Evolutionary conservation across 2,329 filamentous ascomycete genomes (phyloP).

Genomic region (Fusarium sp.): DNA sequence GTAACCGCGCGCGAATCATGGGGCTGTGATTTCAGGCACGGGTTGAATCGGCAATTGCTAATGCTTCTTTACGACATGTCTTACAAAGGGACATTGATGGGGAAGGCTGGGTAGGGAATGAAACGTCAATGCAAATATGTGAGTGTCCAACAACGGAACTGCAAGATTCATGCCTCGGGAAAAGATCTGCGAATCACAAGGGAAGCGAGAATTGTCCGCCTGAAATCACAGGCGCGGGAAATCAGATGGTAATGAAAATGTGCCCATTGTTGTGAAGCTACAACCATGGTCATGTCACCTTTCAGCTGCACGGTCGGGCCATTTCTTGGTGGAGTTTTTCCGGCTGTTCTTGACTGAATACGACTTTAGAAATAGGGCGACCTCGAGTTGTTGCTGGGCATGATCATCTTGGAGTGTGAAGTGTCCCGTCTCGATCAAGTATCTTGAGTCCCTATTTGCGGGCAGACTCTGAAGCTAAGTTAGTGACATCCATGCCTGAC

Average conservation of each 20-base stretch:
- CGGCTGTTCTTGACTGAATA: background rate
- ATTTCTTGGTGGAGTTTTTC: background rate
- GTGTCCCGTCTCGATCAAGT: background rate
- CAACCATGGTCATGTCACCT: background rate
- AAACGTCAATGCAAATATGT: background rate
- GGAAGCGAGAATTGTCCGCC: background rate
- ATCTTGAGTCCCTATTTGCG: background rate
- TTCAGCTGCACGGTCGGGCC: background rate
- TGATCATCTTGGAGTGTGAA: background rate
- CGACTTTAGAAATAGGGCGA: background rate
- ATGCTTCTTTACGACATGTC: background rate
- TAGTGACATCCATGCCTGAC: conserved; percentile 2
- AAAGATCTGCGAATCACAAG: conserved; percentile 4
- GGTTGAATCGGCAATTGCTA: background rate
- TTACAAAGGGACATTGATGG: background rate
- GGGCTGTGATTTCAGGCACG: background rate
- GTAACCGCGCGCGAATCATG: background rate
- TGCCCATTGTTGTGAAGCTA: conserved; percentile 4
- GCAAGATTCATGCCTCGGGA: background rate
- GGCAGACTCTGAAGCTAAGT: background rate
- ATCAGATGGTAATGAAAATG: conserved; percentile 3
- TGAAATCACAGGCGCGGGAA: conserved; percentile 3
- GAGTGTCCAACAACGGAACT: background rate
- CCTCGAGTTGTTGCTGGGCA: background rate
- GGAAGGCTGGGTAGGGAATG: background rate